Evolutionary conservation across 306 rosid species (phyloP).

Genomic region (Cotoneaster glaucophyllus): DNA sequence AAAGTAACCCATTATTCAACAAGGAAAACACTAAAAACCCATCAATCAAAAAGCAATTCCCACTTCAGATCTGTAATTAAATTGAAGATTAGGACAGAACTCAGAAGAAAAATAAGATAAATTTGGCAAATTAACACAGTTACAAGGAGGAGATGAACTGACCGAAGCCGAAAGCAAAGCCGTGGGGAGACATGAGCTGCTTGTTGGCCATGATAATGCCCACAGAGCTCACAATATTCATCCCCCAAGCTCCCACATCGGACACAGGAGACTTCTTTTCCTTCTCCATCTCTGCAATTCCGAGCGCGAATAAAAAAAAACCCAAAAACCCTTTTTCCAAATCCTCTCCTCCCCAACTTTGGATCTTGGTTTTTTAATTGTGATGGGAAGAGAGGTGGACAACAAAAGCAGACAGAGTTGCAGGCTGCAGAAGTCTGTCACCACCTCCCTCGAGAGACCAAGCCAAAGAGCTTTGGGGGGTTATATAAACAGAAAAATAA

Average conservation of each 20-base stretch:
- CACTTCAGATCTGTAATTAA: conserved; percentile 4
- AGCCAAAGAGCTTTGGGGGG: background rate
- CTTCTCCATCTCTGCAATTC: conserved; percentile 21
- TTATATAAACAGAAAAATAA: background rate
- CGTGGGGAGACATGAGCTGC: conserved; percentile 45
- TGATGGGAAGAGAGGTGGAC: conserved; percentile 6
- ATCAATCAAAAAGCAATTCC: background rate
- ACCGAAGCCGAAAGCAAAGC: conserved; percentile 50
- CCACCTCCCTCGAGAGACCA: conserved; percentile 6
- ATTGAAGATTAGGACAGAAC: background rate
- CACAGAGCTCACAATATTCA: conserved; percentile 52
- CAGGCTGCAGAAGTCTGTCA: conserved; percentile 14
- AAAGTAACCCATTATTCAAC: background rate
- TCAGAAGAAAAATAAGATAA: background rate
- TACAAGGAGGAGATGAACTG: conserved; percentile 3
- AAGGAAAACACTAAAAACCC: background rate
- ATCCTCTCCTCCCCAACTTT: background rate
- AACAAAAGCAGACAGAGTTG: conserved; percentile 9
- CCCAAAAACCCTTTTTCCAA: background rate
- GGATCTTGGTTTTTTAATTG: background rate
- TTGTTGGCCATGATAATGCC: conserved; percentile 60
- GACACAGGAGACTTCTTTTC: conserved; percentile 29
- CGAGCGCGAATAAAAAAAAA: background rate
- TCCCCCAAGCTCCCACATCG: conserved; percentile 53
- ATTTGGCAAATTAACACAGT: background rate